These are phyloP conservation scores for Suillus bovinus DNA, from an alignment of 768 basidiomycete species.

Conservation along the genomic window DNA sequence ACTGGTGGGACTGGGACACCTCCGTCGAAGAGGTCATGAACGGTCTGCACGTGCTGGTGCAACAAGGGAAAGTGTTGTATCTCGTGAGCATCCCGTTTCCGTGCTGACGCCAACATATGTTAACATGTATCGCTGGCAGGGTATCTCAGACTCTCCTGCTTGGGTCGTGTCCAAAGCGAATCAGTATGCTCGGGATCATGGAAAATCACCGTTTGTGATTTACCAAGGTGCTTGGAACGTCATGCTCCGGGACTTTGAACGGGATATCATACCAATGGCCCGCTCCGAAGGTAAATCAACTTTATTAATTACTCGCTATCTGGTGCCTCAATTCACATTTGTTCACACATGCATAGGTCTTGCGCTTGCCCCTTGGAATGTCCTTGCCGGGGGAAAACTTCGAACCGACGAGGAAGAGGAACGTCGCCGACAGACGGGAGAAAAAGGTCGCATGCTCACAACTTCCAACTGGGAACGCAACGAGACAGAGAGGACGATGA, in stretches of 20 bases:
- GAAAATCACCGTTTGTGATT: constrained; percentile 40
- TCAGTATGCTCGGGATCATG: constrained; percentile 39
- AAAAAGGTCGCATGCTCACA: constrained; percentile 23
- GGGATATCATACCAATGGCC: constrained; percentile 40
- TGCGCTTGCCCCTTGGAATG: constrained; percentile 47
- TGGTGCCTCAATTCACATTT: constrained; percentile 20
- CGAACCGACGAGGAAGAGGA: constrained; percentile 29
- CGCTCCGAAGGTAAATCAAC: constrained; percentile 28
- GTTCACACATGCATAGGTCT: constrained; percentile 21
- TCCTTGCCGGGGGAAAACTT: constrained; percentile 27
- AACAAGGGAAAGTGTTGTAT: constrained; percentile 40
- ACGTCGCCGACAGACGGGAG: constrained; percentile 21
- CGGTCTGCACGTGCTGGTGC: constrained; percentile 37
- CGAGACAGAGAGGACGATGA: constrained; percentile 40
- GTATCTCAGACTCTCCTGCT: constrained; percentile 34
- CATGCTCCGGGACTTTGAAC: constrained; percentile 37
- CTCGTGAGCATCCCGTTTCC: constrained; percentile 29
- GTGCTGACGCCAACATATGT: not conserved
- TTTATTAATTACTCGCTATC: constrained; percentile 19
- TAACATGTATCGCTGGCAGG: constrained; percentile 23
- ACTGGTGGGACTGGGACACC: constrained; percentile 38
- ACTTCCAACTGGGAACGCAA: constrained; percentile 34
- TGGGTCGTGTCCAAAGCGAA: constrained; percentile 40
- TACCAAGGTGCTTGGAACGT: constrained; percentile 41
- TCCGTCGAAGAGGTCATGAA: constrained; percentile 44